Evolutionary conservation across 192 early-diverging fungal genomes (phyloP), one percentile per base, ranked within the genome.

Genomic region (Backusella macrospora): DNA sequence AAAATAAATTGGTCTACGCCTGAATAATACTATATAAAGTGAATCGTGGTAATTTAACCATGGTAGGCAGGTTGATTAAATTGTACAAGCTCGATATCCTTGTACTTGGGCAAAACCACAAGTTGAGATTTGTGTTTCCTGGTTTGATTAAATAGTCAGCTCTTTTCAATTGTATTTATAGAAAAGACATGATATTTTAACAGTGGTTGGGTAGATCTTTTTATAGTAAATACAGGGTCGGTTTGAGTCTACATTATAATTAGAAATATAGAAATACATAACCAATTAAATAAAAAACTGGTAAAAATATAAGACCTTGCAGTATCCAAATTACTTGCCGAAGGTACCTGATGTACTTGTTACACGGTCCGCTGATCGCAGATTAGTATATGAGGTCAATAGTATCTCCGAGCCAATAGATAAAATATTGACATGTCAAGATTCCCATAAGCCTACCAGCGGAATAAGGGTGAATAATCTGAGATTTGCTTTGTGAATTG

Each of bases 391-490:
- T 48, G 47, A 52, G 49, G 16, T 10, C 10, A 13, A 21, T 59
- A 59, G 21, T 10, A 59, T 59, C 52, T 59, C 52, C 52, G 52
- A 59, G 26, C 21, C 21, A 59, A 59, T 59, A 23, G 8, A 1
- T 6, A 0, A 10, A 5, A 21, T 1, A 59, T 59, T 59, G 7
- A 12, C 42, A 43, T 9, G 29, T 34, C 29, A 43, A 4, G 10
- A 59, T 59, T 59, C 52, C 52, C 52, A 59, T 59, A 4, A 4
- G 52, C 52, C 52, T 26, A 59, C 13, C 10, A 13, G 8, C 52
- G 52, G 52, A 59, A 59, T 59, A 59, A 3, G 7, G 23, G 52
- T 59, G 52, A 59, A 59, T 59, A 26, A 59, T 59, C 52, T 55
- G 52, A 55, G 52, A 55, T 55, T 55, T 55, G 16, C 52, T 10